Evolutionary conservation across 306 rosid species (phyloP), one percentile per base, ranked within the genome.

Genomic region (Dalbergia cultrata): DNA sequence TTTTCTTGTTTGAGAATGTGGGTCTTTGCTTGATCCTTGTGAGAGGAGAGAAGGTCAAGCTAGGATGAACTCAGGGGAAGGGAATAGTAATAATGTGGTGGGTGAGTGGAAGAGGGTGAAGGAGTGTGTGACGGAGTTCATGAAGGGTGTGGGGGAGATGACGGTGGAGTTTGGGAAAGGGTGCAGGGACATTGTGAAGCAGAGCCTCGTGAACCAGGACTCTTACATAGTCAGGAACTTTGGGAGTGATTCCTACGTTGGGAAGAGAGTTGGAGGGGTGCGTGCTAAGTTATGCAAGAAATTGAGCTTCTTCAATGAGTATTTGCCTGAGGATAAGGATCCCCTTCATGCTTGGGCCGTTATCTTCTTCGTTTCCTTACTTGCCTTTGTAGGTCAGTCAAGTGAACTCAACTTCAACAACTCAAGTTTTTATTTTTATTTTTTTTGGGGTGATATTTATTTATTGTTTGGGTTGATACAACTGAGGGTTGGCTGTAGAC

Each of bases 281-380:
- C 78, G 88, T 82, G 78, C 84, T 7, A 82, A 72, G 81, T 61
- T 92, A 0, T 13, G 76, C 0, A 9, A 70, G 62, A 88, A 81
- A 82, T 89, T 95, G 87, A 80, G 88, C 2, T 81, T 84, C 83
- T 64, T 92, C 82, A 89, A 91, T 59, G 72, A 86, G 14, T 91
- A 83, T 74, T 79, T 95, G 83, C 97, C 99, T 4, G 99, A 93
- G 72, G 99, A 95, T 74, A 95, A 95, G 85, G 94, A 95, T 19
- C 98, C 99, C 1, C 74, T 95, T 50, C 94, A 95, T 63, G 87
- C 87, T 3, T 93, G 88, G 94, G 85, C 90, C 12, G 92, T 91
- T 67, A 88, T 95, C 17, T 75, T 88, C 67, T 63, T 84, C 69
- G 94, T 92, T 86, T 81, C 77, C 16, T 52, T 88, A 37, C 41